Percentiles rank a stretch among this genome's conserved stretches.
phyloP scores from a whole-genome alignment of 805 yeast species.

The Yarrowia yakushimensis region DNA sequence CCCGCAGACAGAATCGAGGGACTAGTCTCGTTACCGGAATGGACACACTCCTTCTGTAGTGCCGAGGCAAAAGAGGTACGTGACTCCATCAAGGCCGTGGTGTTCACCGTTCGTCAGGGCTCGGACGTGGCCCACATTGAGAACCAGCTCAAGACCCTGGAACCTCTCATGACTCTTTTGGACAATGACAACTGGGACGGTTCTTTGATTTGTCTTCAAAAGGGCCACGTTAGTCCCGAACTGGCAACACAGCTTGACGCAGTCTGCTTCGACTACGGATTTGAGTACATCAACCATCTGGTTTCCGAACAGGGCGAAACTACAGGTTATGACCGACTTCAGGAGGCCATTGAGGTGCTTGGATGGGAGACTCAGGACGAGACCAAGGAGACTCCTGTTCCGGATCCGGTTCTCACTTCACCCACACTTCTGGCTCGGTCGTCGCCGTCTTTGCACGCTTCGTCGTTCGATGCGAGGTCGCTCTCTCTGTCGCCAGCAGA shows the following conservation, averaged over 20 bases:
- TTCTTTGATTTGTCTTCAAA: constrained; percentile 31
- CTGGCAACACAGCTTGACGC: constrained; percentile 26
- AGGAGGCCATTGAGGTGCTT: constrained; percentile 34
- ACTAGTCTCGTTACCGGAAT: constrained; percentile 27
- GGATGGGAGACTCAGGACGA: constrained; percentile 27
- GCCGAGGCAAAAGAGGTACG: constrained; percentile 40
- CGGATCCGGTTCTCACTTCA: constrained; percentile 5
- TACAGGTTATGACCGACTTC: constrained; percentile 34
- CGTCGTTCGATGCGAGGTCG: constrained; percentile 14
- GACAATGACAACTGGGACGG: constrained; percentile 34
- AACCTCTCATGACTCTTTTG: constrained; percentile 29
- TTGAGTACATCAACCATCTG: constrained; percentile 33
- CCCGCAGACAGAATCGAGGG: neutral
- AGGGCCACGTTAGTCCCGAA: constrained; percentile 23
- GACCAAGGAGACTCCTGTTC: constrained; percentile 24
- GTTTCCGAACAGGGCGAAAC: constrained; percentile 28
- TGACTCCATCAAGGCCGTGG: constrained; percentile 39
- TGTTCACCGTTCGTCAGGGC: constrained; percentile 35
- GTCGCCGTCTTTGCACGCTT: constrained; percentile 4
- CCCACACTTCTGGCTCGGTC: neutral
- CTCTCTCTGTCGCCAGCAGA: constrained; percentile 18
- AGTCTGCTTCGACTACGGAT: constrained; percentile 31
- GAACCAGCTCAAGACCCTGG: constrained; percentile 28
- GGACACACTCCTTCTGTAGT: constrained; percentile 37
- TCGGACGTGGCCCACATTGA: constrained; percentile 20